These are phyloP conservation scores for Hansenula sp. DNA, from an alignment of 1,139 yeast species.

Conservation along the genomic window DNA sequence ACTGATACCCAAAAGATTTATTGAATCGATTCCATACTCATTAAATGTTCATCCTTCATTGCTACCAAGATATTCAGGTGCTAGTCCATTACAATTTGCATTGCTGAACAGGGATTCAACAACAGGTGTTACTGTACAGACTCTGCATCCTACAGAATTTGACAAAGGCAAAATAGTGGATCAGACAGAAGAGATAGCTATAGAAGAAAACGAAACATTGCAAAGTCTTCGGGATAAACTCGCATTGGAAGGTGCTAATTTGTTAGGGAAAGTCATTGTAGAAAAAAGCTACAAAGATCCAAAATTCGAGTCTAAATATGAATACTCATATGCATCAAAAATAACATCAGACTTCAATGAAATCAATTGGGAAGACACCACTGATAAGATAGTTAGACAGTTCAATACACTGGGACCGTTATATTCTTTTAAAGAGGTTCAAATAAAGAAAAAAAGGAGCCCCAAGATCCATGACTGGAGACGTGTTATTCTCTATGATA, in stretches of 20 bases:
- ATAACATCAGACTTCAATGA: conserved; percentile 37
- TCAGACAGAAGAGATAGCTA: conserved; percentile 45
- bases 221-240: conserved; percentile 40
- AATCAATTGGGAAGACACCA: conserved; percentile 40
- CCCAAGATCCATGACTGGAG: conserved; percentile 26
- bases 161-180: conserved; percentile 71
- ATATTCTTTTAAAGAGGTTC: conserved; percentile 41
- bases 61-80: conserved; percentile 78
- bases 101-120: conserved; percentile 53
- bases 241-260: conserved; percentile 55
- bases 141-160: conserved; percentile 81
- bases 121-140: conserved; percentile 89
- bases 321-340: conserved; percentile 56
- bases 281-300: conserved; percentile 29
- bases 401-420: conserved; percentile 58
- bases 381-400: conserved; percentile 39
- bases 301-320: conserved; percentile 24
- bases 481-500: conserved; percentile 44
- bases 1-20: conserved; percentile 61
- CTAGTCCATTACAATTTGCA: conserved; percentile 86
- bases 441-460: conserved; percentile 28
- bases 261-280: conserved; percentile 44
- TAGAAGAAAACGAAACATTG: conserved; percentile 39
- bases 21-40: conserved; percentile 49
- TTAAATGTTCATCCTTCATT: conserved; percentile 91